A percentile compares a stretch with the other conserved stretches of the same genome.
Evolutionary conservation across 2,329 filamentous ascomycete species (phyloP).

Genomic region (Geosmithia putterillii): DNA sequence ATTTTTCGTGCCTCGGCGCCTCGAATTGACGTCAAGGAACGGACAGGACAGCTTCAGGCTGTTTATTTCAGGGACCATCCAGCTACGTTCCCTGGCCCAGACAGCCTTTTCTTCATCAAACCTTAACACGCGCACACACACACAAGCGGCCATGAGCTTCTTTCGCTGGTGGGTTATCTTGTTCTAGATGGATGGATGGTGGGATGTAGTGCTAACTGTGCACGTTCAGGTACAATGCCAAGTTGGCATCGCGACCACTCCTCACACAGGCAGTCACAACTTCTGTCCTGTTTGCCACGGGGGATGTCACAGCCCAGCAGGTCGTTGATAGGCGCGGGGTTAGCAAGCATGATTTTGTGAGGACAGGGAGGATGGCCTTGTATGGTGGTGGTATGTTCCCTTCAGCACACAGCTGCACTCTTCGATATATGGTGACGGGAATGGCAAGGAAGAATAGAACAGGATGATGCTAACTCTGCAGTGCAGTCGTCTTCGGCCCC

Average conservation of each 20-base stretch:
- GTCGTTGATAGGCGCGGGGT: constrained; percentile 71
- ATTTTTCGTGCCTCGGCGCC: too few species aligned
- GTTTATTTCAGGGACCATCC: too few species aligned
- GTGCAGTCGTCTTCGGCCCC: constrained; percentile 67
- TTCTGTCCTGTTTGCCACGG: constrained; percentile 81
- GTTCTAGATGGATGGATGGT: too few species aligned
- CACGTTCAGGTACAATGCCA: constrained; percentile 81
- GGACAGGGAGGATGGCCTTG: constrained; percentile 67
- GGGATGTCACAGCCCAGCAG: constrained; percentile 86
- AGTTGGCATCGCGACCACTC: constrained; percentile 67
- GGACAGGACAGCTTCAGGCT: too few species aligned
- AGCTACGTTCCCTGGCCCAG: too few species aligned
- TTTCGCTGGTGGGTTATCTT: too few species aligned
- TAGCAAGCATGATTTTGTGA: constrained; percentile 59
- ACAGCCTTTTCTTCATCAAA: too few species aligned
- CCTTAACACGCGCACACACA: too few species aligned
- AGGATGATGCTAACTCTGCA: neutral
- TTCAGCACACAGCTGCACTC: neutral
- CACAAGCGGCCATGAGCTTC: too few species aligned
- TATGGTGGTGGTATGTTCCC: constrained; percentile 61
- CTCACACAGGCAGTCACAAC: constrained; percentile 88
- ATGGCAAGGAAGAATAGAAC: neutral
- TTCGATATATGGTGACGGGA: neutral
- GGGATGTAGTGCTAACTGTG: too few species aligned
- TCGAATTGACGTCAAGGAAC: too few species aligned